Evolutionary conservation across 2,329 filamentous ascomycete genomes (phyloP), one percentile per base, ranked within the genome.

Genomic region (Torrubiella hemipterigena): DNA sequence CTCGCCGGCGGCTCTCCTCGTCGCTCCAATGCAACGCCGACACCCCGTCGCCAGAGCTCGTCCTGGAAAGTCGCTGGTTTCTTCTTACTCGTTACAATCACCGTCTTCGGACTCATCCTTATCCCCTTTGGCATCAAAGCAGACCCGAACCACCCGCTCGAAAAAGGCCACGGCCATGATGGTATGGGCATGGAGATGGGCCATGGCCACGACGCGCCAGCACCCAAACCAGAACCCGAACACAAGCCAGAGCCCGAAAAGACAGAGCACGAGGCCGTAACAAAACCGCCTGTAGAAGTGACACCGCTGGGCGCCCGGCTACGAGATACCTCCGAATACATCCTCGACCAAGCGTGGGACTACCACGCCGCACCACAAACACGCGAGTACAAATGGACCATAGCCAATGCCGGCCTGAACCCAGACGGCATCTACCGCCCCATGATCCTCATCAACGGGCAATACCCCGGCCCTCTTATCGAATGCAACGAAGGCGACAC

Each of bases 401-500:
- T 82, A 18, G 48, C 55, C 8, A 70, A 79, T 37, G 66, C 67
- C 19, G 55, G 61, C 0, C 61, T 71, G 25, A 76, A 73, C 32
- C 77, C 76, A 1, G 73, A 81, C 42, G 76, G 69, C 4, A 52
- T 74, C 14, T 61, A 52, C 26, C 61, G 67, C 14, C 63, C 59
- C 7, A 69, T 79, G 61, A 69, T 85, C 31, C 70, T 77, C 22
- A 81, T 85, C 54, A 85, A 89, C 46, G 74, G 75, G 21, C 63
- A 79, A 47, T 86, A 81, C 52, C 83, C 83, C 0, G 68, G 82
- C 1, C 82, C 82, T 6, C 52, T 81, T 27, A 71, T 91, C 27
- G 72, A 82, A 40, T 73, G 75, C 38, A 83, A 81, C 41, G 74
- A 81, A 40, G 81, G 79, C 14, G 83, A 91, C 43, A 73, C 67